Evolutionary conservation across 2,329 filamentous ascomycete species (phyloP), one percentile per base, ranked within the genome.

Genomic region (Aureobasidium zeae): DNA sequence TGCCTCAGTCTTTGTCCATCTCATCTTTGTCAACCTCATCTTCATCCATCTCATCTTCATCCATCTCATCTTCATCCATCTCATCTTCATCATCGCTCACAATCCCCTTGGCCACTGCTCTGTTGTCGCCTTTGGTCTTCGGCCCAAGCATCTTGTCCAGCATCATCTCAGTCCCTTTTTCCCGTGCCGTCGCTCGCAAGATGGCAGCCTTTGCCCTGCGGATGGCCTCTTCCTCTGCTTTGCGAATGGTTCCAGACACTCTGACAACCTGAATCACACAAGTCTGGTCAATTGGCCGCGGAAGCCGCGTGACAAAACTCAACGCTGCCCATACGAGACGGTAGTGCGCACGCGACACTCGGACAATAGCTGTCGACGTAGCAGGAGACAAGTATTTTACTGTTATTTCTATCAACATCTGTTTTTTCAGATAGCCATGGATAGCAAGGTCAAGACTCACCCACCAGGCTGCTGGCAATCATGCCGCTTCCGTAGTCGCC

Each of bases 351-450:
- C 91, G 79, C 3, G 85, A 78, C 51, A 88, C 86, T 50, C 84
- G 78, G 28, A 98, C 71, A 48, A 98, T 98, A 44, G 89, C 86
- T 1, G 89, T 98, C 5, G 86, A 94, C 0, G 91, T 98, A n/a
- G 87, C 83, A 3, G 79, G 72, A 1, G 87, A 94, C 39, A 93
- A 73, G 62, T 98, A 98, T 69, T 94, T 94, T 42, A 98, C 86
- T 89, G 4, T 10, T 10, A 19, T 10, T n/a, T n/a, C 7, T 2
- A 12, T 43, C 39, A 33, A 32, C 21, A 19, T 8, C 17, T 10
- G 12, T 13, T 1, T 19, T n/a, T n/a, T 19, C 3, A n/a, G n/a
- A 21, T 19, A 11, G 26, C 10, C 13, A 21, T 22, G 20, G 24
- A 38, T 13, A 24, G 11, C 22, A 13, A 26, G 5, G n/a, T n/a